Evolutionary conservation across 169 alveolate genomes (phyloP).

Genomic region (Cryptosporidium muris): DNA sequence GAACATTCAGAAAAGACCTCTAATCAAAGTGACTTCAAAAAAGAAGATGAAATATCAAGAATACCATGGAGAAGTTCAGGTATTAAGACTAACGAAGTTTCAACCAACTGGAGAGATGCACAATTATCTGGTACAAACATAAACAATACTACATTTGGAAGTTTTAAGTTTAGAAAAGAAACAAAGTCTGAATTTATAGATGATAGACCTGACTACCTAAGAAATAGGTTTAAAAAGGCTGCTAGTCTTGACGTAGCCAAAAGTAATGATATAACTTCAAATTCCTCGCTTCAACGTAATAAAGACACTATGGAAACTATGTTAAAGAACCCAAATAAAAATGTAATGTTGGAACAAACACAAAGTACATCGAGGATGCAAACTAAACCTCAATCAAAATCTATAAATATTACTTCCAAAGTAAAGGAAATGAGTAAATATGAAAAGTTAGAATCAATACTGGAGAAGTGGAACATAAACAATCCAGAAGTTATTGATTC

Average conservation of each 20-base stretch:
- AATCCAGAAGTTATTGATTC: not conserved
- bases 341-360: not conserved
- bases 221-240: slow-evolving; percentile 44
- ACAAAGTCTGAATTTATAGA: not conserved
- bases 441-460: slow-evolving; percentile 27
- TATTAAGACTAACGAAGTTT: too few species aligned
- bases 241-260: not conserved
- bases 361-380: slow-evolving; percentile 7
- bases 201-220: slow-evolving; percentile 57
- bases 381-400: slow-evolving; percentile 11
- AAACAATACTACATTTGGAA: too few species aligned
- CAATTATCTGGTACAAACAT: too few species aligned
- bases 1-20: slow-evolving; percentile 22
- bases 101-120: too few species aligned
- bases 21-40: not conserved
- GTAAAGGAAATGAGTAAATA: slow-evolving; percentile 19
- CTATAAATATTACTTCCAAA: not conserved
- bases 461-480: slow-evolving; percentile 12
- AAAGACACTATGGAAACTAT: not conserved
- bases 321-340: not conserved
- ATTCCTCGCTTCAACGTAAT: not conserved
- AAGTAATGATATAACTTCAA: too few species aligned
- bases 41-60: not conserved
- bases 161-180: too few species aligned
- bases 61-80: too few species aligned